These are phyloP conservation scores for Coix lacrymajobi DNA, from an alignment of 176 grass and related monocot species.

Conservation along the genomic window DNA sequence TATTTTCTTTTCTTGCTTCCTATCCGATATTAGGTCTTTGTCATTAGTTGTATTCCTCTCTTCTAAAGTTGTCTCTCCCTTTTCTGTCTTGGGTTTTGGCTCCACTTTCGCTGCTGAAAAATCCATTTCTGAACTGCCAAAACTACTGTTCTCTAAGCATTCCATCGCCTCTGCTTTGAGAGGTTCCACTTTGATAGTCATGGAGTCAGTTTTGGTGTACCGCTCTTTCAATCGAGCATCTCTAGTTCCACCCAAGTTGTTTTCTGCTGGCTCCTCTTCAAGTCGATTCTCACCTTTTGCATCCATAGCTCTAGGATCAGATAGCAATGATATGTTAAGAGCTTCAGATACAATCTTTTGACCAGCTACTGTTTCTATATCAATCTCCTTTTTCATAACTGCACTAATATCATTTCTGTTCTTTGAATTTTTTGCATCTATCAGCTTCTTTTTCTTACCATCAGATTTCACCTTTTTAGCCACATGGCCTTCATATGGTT, in stretches of 20 bases:
- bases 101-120: conserved; percentile 36
- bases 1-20: conserved; percentile 63
- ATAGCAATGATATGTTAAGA: conserved; percentile 36
- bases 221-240: conserved; percentile 34
- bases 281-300: conserved; percentile 33
- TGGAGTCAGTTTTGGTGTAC: conserved; percentile 21
- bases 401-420: conserved; percentile 30
- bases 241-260: conserved; percentile 35
- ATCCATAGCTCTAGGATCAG: conserved; percentile 35
- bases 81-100: conserved; percentile 52
- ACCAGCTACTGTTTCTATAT: conserved; percentile 40
- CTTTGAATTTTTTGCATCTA: conserved; percentile 45
- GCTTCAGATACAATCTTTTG: conserved; percentile 44
- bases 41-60: conserved; percentile 43
- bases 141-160: conserved; percentile 45
- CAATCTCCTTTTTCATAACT: conserved; percentile 46
- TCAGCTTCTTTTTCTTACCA: conserved; percentile 43
- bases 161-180: conserved; percentile 29
- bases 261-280: conserved; percentile 37
- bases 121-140: conserved; percentile 46
- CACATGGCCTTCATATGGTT: conserved; percentile 38
- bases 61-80: conserved; percentile 36
- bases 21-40: conserved; percentile 37
- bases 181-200: conserved; percentile 32
- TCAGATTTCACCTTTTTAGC: conserved; percentile 52